These are phyloP conservation scores for Neurospora crassa DNA, from an alignment of 2,329 filamentous ascomycete species.

Conservation along the genomic window DNA sequence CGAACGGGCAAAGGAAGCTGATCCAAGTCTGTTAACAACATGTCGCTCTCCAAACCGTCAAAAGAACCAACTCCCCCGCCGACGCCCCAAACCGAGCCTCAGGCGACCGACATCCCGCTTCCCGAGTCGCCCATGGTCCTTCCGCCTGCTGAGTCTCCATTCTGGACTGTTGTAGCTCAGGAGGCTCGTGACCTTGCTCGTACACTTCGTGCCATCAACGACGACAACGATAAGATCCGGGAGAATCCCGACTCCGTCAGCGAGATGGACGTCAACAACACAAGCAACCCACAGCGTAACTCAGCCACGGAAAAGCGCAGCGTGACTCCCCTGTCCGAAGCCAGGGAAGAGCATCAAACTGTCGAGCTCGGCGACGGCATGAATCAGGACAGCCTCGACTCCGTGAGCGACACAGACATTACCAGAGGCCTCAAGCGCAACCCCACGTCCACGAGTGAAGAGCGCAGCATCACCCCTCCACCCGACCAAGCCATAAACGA, in stretches of 20 bases:
- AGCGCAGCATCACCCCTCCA: background rate
- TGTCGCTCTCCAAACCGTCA: background rate
- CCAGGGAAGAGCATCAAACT: background rate
- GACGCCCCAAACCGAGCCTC: background rate
- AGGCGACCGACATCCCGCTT: background rate
- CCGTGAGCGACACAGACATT: background rate
- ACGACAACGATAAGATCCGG: background rate
- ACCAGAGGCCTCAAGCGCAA: background rate
- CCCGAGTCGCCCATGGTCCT: background rate
- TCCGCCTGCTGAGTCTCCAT: background rate
- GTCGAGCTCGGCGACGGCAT: background rate
- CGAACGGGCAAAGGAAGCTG: background rate
- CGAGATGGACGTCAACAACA: background rate
- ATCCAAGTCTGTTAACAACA: background rate
- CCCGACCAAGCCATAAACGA: background rate
- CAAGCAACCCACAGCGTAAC: background rate
- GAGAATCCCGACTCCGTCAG: too few relatives aligned
- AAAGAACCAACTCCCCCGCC: background rate
- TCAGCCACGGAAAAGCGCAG: background rate
- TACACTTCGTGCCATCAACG: background rate
- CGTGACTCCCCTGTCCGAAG: fast-evolving
- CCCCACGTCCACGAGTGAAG: background rate
- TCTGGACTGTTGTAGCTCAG: background rate
- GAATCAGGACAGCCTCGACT: fast-evolving
- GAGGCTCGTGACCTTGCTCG: background rate